Evolutionary conservation across 345 rosid genomes (phyloP).

Genomic region (Pseudoturritis turrita): DNA sequence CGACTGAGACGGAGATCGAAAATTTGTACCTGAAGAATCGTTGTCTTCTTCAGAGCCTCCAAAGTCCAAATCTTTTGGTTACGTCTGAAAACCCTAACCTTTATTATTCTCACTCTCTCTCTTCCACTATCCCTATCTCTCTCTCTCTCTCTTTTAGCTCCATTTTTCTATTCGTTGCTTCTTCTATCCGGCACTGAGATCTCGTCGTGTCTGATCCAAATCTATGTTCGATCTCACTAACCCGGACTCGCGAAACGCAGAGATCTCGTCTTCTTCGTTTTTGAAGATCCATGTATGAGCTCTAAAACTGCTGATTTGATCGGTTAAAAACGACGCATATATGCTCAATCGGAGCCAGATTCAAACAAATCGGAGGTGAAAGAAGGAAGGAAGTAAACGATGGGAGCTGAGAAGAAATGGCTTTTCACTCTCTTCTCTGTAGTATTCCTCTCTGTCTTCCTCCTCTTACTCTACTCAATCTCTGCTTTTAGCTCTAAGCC

Average conservation of each 20-base stretch:
- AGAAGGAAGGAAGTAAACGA: conserved; percentile 3
- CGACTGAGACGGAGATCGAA: conserved; percentile 24
- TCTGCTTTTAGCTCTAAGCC: conserved; percentile 65
- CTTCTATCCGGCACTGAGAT: conserved; percentile 19
- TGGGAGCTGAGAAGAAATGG: conserved; percentile 98
- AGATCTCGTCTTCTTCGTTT: conserved; percentile 9
- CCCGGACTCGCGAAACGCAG: neutral
- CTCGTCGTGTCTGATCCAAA: conserved; percentile 17
- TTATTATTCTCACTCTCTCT: conserved; percentile 2
- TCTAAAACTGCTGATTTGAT: neutral
- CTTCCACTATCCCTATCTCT: neutral
- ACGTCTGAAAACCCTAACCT: conserved; percentile 22
- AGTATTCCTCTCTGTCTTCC: conserved; percentile 58
- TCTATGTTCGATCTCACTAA: conserved; percentile 13
- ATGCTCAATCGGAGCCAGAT: conserved; percentile 39
- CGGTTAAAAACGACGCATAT: neutral
- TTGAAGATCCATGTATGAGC: conserved; percentile 16
- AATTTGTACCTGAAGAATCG: conserved; percentile 25
- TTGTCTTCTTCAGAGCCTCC: conserved; percentile 30
- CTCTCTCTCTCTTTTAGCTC: neutral
- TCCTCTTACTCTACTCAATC: conserved; percentile 71
- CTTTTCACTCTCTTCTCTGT: conserved; percentile 82
- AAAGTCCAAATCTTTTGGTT: conserved; percentile 8
- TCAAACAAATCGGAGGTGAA: neutral
- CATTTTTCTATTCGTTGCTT: conserved; percentile 14